phyloP scores from a whole-genome alignment of 1,284 basidiomycete species.

The Meira nashicola region DNA sequence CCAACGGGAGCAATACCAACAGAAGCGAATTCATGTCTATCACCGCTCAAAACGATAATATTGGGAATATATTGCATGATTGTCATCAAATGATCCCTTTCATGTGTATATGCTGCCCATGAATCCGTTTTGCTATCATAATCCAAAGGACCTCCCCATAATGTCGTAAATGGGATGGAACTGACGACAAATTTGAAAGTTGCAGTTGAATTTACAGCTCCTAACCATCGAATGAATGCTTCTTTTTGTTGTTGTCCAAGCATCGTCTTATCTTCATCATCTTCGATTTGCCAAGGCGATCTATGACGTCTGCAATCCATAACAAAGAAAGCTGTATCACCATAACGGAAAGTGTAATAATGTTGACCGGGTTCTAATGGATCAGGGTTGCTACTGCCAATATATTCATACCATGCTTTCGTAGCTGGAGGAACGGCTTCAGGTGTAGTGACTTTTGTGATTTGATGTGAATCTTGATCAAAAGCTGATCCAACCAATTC shows the following conservation, averaged over 20 bases:
- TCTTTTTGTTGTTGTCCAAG: slow-evolving; percentile 67
- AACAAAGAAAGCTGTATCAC: slow-evolving; percentile 72
- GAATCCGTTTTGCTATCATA: slow-evolving; percentile 62
- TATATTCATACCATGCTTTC: slow-evolving; percentile 65
- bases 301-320: slow-evolving; percentile 70
- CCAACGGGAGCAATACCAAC: slow-evolving; percentile 29
- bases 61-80: slow-evolving; percentile 63
- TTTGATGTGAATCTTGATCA: neutral
- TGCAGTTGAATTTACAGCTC: slow-evolving; percentile 66
- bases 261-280: slow-evolving; percentile 63
- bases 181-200: slow-evolving; percentile 77
- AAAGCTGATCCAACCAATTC: slow-evolving; percentile 10
- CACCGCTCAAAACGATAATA: slow-evolving; percentile 60
- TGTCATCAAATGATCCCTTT: slow-evolving; percentile 57
- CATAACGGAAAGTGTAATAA: slow-evolving; percentile 60
- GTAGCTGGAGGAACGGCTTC: slow-evolving; percentile 61
- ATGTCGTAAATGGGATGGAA: slow-evolving; percentile 71
- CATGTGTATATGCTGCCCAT: slow-evolving; percentile 67
- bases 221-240: slow-evolving; percentile 64
- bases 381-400: slow-evolving; percentile 66
- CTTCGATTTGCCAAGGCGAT: slow-evolving; percentile 53
- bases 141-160: slow-evolving; percentile 62
- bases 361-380: slow-evolving; percentile 57
- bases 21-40: slow-evolving; percentile 75
- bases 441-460: neutral